Evolutionary conservation across 192 early-diverging fungal species (phyloP), one percentile per base, ranked within the genome.

Genomic region (Pecoramyces ruminantium): DNA sequence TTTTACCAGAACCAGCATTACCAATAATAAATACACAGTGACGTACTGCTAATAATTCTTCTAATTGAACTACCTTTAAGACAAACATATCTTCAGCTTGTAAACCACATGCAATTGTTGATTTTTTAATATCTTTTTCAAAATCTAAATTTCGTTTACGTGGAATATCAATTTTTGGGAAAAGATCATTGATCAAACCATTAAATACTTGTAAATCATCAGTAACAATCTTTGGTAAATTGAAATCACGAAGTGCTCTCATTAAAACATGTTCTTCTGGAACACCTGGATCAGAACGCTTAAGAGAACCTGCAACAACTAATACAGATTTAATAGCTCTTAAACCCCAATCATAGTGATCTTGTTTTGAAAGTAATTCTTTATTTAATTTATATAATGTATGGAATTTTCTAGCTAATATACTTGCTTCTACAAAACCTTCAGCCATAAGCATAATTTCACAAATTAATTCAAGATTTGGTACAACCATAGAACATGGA

Each of bases 381-480:
- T 84, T 83, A 83, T 90, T 90, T 28, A 92, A 82, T 81, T 92
- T 92, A 85, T 92, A 92, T 0, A 92, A 82, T 0, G 90, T 92
- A 83, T 88, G 88, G 86, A 92, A 92, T 83, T 92, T 92, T 34
- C 89, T 81, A 6, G 90, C 90, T 77, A 92, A 83, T 18, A 86
- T 83, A 79, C 87, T 89, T 9, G 90, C 90, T 85, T 92, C 90
- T 17, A 92, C 86, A 80, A 92, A 92, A 34, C 90, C 90, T 91
- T 92, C 90, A 11, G 90, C 89, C 90, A 92, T 92, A 30, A 92
- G 80, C 88, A 90, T 92, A 85, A 92, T 92, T 91, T 92, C 90
- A 79, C 88, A 89, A 85, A 92, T 92, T 34, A 92, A 86, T 81
- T 92, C 89, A 58, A 92, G 82, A 81, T 92, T 90, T 27, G 90